Conservation (phyloP, 345 rosid species). For the Ceriops decandra region DNA sequence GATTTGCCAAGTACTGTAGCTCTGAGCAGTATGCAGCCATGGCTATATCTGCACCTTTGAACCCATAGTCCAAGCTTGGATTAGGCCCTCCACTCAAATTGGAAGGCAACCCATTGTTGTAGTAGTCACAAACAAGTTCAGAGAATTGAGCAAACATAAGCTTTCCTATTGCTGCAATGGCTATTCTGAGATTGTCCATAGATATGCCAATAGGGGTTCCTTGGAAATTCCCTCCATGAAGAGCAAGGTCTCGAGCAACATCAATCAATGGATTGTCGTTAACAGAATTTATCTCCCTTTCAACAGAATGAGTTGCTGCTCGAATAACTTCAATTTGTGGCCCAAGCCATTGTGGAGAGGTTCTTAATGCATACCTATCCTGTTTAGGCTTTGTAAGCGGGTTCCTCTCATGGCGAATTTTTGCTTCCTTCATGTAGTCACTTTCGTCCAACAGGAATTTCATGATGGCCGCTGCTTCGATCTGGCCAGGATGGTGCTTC, state of each 20-base stretch:
- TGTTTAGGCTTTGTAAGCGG: conserved; percentile 49
- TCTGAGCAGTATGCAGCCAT: conserved; percentile 54
- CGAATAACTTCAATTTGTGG: conserved; percentile 50
- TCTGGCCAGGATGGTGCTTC: conserved; percentile 56
- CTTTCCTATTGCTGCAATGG: conserved; percentile 49
- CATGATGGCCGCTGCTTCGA: conserved; percentile 51
- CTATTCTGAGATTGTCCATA: conserved; percentile 52
- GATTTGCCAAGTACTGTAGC: conserved; percentile 52
- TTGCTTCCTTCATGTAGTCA: conserved; percentile 38
- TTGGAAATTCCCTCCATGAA: conserved; percentile 57
- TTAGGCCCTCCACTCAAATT: conserved; percentile 46
- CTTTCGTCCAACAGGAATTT: conserved; percentile 33
- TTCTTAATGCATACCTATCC: conserved; percentile 45
- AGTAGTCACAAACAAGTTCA: conserved; percentile 46
- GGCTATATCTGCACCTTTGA: conserved; percentile 52
- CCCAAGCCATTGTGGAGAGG: conserved; percentile 62
- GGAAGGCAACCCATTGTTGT: conserved; percentile 54
- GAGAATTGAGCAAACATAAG: conserved; percentile 55
- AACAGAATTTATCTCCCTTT: conserved; percentile 52
- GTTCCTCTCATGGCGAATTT: conserved; percentile 35
- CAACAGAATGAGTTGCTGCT: conserved; percentile 40
- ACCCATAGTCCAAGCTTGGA: conserved; percentile 53
- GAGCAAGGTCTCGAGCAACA: conserved; percentile 35
- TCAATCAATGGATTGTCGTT: conserved; percentile 52
- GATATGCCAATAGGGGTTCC: conserved; percentile 58